These are phyloP conservation scores for Aureobasidium sp. DNA, from an alignment of 2,329 filamentous ascomycete genomes.

Conservation along the genomic window DNA sequence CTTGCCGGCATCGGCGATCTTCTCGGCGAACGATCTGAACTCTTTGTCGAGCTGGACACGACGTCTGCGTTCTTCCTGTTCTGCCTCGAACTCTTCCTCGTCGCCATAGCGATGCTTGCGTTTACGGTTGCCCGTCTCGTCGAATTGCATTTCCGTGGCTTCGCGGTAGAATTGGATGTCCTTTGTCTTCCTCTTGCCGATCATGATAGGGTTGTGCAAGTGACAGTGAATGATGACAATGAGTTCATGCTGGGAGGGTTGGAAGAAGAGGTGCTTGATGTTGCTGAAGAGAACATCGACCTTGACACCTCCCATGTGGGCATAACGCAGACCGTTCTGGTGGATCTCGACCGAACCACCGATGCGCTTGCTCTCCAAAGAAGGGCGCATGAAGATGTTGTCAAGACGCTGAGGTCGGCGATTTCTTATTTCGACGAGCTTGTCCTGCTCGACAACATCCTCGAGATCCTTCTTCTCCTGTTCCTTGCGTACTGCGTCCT, in stretches of 20 bases:
- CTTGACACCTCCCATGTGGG: conserved; percentile 69
- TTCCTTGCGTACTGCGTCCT: conserved; percentile 81
- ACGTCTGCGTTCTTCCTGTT: conserved; percentile 90
- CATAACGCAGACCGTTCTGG: conserved; percentile 94
- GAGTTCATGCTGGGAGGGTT: conserved; percentile 89
- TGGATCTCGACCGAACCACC: conserved; percentile 95
- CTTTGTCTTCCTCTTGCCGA: conserved; percentile 98
- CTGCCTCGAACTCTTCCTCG: conserved; percentile 96
- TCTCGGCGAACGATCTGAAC: conserved; percentile 94
- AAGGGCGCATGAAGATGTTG: conserved; percentile 90
- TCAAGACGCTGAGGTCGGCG: conserved; percentile 84
- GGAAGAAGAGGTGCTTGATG: conserved; percentile 97
- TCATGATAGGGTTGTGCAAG: conserved; percentile 94
- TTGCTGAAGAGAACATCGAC: conserved; percentile 97
- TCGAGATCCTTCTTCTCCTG: conserved; percentile 99
- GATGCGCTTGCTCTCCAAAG: conserved; percentile 93
- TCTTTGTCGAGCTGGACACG: conserved; percentile 88
- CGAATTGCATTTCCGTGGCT: conserved; percentile 96
- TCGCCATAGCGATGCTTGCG: conserved; percentile 96
- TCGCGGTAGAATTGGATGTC: conserved; percentile 98
- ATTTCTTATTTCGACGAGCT: conserved; percentile 87
- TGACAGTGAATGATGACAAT: conserved; percentile 98
- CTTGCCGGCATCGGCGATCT: conserved; percentile 91
- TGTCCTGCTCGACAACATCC: conserved; percentile 97
- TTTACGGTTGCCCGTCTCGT: conserved; percentile 96